Conservation (phyloP, 495 filamentous ascomycete species). For the Trichocladium uniseriatum region DNA sequence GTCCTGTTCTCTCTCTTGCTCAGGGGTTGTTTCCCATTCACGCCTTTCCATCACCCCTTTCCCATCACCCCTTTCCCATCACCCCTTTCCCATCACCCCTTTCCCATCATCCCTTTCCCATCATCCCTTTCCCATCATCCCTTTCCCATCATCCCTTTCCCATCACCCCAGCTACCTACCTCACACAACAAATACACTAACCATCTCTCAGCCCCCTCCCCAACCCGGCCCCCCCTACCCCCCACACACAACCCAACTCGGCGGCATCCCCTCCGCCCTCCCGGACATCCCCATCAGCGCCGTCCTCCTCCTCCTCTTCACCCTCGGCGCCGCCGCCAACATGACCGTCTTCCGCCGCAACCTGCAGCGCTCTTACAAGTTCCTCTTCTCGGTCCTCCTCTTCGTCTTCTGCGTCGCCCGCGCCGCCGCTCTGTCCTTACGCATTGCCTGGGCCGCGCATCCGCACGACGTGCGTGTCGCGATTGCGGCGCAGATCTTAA, state of each 20-base stretch:
- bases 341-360: slow-evolving; percentile 60
- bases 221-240: slow-evolving; percentile 4
- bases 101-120: not conserved
- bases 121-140: not conserved
- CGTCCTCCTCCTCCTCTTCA: slow-evolving; percentile 58
- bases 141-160: not conserved
- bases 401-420: slow-evolving; percentile 77
- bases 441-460: slow-evolving; percentile 49
- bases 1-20: too few relatives aligned
- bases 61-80: too few relatives aligned
- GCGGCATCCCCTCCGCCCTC: not conserved
- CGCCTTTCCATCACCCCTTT: too few relatives aligned
- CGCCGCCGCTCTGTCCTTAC: slow-evolving; percentile 52
- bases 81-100: not conserved
- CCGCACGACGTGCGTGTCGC: slow-evolving; percentile 43
- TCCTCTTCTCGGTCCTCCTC: slow-evolving; percentile 56
- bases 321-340: slow-evolving; percentile 48
- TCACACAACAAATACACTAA: too few relatives aligned
- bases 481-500: slow-evolving; percentile 66
- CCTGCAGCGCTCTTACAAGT: slow-evolving; percentile 49
- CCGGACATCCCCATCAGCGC: slow-evolving; percentile 43
- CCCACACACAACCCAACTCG: slow-evolving; percentile 1
- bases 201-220: not conserved
- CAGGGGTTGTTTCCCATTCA: too few relatives aligned
- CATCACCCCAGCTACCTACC: not conserved